phyloP scores from a whole-genome alignment of 352 stramenopile genomes.

The Globisporangium canariense region DNA sequence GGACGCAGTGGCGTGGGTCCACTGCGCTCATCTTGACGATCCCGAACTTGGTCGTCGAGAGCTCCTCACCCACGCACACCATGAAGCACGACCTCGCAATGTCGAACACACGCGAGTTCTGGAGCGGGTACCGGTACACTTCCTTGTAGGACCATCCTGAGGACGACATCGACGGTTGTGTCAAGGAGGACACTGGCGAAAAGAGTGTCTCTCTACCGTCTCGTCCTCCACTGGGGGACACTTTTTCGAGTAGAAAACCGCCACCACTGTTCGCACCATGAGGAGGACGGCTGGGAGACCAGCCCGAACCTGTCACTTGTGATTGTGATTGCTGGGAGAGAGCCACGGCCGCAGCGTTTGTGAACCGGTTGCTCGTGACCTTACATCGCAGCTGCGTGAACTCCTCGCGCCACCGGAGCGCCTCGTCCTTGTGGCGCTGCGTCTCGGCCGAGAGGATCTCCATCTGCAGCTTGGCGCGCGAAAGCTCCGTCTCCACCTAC shows the following conservation, averaged over 20 bases:
- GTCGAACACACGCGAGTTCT: slow-evolving; percentile 49
- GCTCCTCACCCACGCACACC: slow-evolving; percentile 49
- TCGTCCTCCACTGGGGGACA: neutral
- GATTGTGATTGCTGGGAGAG: neutral
- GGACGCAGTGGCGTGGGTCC: slow-evolving; percentile 27
- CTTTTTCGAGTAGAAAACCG: slow-evolving; percentile 2
- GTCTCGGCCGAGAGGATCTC: slow-evolving; percentile 24
- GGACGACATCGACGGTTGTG: neutral
- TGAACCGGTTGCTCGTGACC: slow-evolving; percentile 21
- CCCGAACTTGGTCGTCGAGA: slow-evolving; percentile 28
- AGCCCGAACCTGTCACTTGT: neutral
- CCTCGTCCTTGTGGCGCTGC: slow-evolving; percentile 21
- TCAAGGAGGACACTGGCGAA: neutral
- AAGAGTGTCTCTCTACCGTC: neutral
- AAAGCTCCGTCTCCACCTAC: slow-evolving; percentile 44
- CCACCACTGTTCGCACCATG: neutral
- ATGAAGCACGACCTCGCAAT: slow-evolving; percentile 43
- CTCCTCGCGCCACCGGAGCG: slow-evolving; percentile 30
- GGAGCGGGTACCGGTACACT: slow-evolving; percentile 32
- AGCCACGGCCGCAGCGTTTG: neutral
- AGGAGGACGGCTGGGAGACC: neutral
- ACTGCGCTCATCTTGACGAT: slow-evolving; percentile 42
- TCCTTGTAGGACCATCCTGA: slow-evolving; percentile 34
- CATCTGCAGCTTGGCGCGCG: slow-evolving; percentile 35
- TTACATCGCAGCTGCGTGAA: slow-evolving; percentile 25